Evolutionary conservation across 2,329 filamentous ascomycete genomes (phyloP).

Genomic region (Tolypocladium guangdongense): DNA sequence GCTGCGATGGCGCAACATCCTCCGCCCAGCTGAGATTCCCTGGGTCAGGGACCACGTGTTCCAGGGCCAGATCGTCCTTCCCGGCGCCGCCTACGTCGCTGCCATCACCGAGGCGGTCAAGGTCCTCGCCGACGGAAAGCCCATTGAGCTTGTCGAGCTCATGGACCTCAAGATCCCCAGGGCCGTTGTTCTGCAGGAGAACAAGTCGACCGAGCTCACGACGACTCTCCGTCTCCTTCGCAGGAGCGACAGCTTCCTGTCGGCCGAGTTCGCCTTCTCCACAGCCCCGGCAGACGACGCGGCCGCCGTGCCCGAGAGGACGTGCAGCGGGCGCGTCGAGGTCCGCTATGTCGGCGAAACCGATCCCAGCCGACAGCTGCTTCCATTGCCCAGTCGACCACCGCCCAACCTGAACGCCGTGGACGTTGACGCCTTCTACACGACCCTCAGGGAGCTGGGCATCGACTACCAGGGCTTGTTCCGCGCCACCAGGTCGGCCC

Average conservation of each 20-base stretch:
- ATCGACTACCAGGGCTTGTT: neutral
- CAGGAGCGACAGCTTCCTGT: neutral
- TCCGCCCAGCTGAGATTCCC: conserved; percentile 35
- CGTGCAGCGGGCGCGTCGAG: neutral
- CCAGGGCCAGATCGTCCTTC: conserved; percentile 36
- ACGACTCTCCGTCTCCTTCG: neutral
- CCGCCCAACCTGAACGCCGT: neutral
- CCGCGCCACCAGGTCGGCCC: neutral
- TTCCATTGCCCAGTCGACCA: neutral
- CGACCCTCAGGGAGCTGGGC: neutral
- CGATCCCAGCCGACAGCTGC: neutral
- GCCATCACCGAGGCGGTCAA: conserved; percentile 31
- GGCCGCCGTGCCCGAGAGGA: neutral
- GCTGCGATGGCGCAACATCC: conserved; percentile 33
- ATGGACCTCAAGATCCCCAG: neutral
- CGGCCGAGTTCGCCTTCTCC: neutral
- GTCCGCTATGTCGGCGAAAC: neutral
- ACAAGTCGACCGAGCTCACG: neutral
- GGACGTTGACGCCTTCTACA: neutral
- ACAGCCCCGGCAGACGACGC: neutral
- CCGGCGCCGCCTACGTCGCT: conserved; percentile 30
- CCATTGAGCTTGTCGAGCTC: neutral
- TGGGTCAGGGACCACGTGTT: conserved; percentile 47
- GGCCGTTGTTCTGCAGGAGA: neutral
- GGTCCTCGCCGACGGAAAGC: neutral